Base-by-base conservation (phyloP, 371 early-diverging fungal species). In the Mortierella sp. region DNA sequence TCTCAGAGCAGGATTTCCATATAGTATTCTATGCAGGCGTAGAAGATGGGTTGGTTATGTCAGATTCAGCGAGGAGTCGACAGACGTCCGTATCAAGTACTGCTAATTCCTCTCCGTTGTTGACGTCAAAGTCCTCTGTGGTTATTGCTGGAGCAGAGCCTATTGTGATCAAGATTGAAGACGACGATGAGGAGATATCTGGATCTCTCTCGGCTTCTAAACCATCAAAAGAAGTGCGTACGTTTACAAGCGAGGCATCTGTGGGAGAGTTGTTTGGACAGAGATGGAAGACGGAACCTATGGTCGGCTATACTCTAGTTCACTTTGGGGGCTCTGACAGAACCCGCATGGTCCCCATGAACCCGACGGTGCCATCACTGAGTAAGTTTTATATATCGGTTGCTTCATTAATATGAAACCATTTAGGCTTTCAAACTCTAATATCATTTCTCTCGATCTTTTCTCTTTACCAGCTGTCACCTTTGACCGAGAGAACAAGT, bases 281-380 rank as follows among this genome's bases (percentile, higher is more conserved):
- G 18, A 66, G 74, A 6, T 78, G 78, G 78, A 73, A 58, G 59
- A 66, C 70, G 3, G 78, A 78, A 55, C 78, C 78, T 12, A 73
- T 78, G 63, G 74, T 78, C 10, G 78, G 78, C 20, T 78, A 78
- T 40, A 78, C 78, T 0, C 51, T 70, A 8, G 78, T 78, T 10
- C 74, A 73, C 54, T 78, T 78, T 66, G 78, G 78, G 10, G 78
- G 78, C 1, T 73, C 78, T 18, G 78, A 73, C 58, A 59, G 74
- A 5, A 78, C 74, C 3, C 61, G 78, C 1, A 73, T 78, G 74
- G 78, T 78, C 0, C 78, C 78, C n/a, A 78, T 78, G 78, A 78
- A 78, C 52, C 78, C 78, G 3, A 78, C 78, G 0, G 73, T 78
- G 3, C 63, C 78, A 3, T 70, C 73, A 11, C 52, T 78, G 43